Evolutionary conservation across 306 rosid genomes (phyloP).

Genomic region (Cicer arietinum): DNA sequence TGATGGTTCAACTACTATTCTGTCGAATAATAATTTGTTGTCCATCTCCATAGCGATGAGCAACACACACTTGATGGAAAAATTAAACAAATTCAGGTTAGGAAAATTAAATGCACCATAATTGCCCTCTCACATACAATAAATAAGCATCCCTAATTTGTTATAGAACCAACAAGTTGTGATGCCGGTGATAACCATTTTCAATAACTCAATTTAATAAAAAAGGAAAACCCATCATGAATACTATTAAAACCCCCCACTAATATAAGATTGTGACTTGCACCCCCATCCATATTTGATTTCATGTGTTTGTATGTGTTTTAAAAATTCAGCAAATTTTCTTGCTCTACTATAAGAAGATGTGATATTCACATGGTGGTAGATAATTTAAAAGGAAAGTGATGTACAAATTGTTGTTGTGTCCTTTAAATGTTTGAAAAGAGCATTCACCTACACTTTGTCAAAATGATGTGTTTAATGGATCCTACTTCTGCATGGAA

Average conservation of each 20-base stretch:
- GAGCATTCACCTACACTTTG: constrained; percentile 77
- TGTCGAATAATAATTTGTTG: constrained; percentile 53
- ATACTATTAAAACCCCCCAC: constrained; percentile 13
- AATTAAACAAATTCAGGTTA: constrained; percentile 50
- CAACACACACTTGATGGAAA: constrained; percentile 47
- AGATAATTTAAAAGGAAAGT: constrained; percentile 44
- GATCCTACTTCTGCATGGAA: constrained; percentile 60
- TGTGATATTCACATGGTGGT: constrained; percentile 46
- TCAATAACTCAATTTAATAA: constrained; percentile 33
- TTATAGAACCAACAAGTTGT: constrained; percentile 49
- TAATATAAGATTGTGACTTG: constrained; percentile 44
- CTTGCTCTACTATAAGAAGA: constrained; percentile 30
- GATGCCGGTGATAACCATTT: constrained; percentile 47
- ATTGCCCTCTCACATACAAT: constrained; percentile 45
- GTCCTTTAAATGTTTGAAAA: constrained; percentile 77
- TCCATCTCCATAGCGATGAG: constrained; percentile 45
- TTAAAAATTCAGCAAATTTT: constrained; percentile 16
- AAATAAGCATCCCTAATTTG: constrained; percentile 45
- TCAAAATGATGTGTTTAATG: constrained; percentile 66
- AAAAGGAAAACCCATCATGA: constrained; percentile 18
- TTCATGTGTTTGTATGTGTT: constrained; percentile 33
- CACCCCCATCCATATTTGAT: constrained; percentile 35
- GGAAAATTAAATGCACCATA: constrained; percentile 50
- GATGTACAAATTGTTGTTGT: constrained; percentile 56
- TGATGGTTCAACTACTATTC: constrained; percentile 63